phyloP scores from a whole-genome alignment of 352 stramenopile species.

The Phytophthora citricola region DNA sequence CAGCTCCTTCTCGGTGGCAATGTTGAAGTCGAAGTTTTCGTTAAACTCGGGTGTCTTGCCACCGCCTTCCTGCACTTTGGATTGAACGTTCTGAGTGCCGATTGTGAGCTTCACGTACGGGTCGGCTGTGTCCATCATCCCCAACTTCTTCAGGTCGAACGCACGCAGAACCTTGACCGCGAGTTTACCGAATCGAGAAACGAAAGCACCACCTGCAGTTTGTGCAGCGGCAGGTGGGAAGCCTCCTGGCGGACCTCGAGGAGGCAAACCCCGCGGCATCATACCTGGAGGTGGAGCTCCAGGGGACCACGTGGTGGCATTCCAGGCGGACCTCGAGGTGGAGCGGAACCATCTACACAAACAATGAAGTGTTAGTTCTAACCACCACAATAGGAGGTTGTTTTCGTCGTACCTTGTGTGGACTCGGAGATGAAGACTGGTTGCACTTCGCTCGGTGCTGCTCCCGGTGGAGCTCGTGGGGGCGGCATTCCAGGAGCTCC shows the following conservation, averaged over 20 bases:
- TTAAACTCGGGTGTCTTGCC: constrained; percentile 95
- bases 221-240: constrained; percentile 30
- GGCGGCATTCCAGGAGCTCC: constrained; percentile 23
- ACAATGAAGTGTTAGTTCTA: constrained; percentile 7
- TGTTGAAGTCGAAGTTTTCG: constrained; percentile 95
- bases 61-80: constrained; percentile 87
- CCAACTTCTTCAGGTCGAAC: constrained; percentile 92
- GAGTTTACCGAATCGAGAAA: constrained; percentile 91
- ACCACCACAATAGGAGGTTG: not conserved
- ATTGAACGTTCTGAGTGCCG: constrained; percentile 82
- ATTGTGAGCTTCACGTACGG: constrained; percentile 95
- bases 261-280: constrained; percentile 35
- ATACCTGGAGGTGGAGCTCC: not conserved
- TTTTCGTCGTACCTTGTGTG: constrained; percentile 13
- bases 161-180: constrained; percentile 91
- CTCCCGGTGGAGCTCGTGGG: constrained; percentile 14
- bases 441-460: constrained; percentile 1
- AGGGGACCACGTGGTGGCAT: constrained; percentile 33
- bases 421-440: constrained; percentile 13
- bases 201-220: constrained; percentile 58
- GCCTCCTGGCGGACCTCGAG: constrained; percentile 31
- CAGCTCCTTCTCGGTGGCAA: constrained; percentile 95
- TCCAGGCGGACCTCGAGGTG: constrained; percentile 43
- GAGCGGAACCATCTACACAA: not conserved
- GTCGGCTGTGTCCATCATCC: constrained; percentile 93